These are phyloP conservation scores for Fusarium sterilihyphosum DNA, from an alignment of 2,329 filamentous ascomycete species.

Conservation along the genomic window DNA sequence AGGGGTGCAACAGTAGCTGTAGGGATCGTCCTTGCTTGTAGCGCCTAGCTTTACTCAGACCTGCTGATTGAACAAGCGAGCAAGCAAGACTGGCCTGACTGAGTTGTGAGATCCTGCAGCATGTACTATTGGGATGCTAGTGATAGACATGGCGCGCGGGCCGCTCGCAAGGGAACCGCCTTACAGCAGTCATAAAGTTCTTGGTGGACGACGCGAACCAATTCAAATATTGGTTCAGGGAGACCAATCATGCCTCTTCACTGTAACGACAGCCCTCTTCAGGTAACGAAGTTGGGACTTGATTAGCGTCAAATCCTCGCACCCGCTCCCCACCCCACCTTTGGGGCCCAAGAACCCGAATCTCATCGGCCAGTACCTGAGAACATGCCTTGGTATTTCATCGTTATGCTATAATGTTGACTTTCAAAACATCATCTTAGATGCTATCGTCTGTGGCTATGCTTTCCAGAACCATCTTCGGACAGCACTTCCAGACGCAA, in stretches of 20 bases:
- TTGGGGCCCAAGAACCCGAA: constrained; percentile 22
- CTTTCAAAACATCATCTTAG: neutral
- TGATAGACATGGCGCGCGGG: constrained; percentile 34
- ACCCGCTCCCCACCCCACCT: constrained; percentile 21
- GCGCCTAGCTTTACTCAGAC: constrained; percentile 16
- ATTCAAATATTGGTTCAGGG: constrained; percentile 15
- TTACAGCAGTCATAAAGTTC: constrained; percentile 27
- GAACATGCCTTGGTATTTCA: neutral
- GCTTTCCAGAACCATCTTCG: neutral
- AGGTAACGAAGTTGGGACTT: constrained; percentile 17
- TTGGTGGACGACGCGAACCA: constrained; percentile 9
- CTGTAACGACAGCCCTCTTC: constrained; percentile 13
- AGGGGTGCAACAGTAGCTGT: constrained; percentile 36
- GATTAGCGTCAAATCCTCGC: constrained; percentile 27
- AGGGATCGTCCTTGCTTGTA: constrained; percentile 41
- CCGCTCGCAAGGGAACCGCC: constrained; percentile 32
- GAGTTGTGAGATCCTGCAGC: constrained; percentile 30
- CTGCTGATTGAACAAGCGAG: constrained; percentile 23
- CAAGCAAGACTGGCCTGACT: constrained; percentile 16
- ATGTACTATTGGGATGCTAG: constrained; percentile 31
- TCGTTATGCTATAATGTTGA: neutral
- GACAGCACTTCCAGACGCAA: neutral
- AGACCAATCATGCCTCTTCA: neutral
- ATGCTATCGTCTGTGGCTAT: neutral
- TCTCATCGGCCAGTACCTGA: constrained; percentile 18